phyloP scores from a whole-genome alignment of 192 early-diverging fungal genomes.

The Obelidium mucronatum region DNA sequence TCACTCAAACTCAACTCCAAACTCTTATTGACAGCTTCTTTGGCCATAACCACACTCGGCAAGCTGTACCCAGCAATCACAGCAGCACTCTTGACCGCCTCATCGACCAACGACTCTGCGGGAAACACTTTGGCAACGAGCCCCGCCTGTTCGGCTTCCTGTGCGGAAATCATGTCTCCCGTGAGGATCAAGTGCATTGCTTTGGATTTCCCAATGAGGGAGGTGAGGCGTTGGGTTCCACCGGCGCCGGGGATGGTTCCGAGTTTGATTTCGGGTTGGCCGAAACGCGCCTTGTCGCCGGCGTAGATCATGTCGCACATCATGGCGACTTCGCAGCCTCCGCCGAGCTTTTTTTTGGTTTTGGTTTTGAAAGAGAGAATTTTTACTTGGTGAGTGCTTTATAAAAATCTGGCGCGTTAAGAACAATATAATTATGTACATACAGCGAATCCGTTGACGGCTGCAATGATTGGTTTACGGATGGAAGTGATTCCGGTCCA shows the following conservation, averaged over 20 bases:
- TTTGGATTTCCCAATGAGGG: constrained; percentile 96
- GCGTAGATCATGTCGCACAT: constrained; percentile 98
- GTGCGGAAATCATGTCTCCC: constrained; percentile 82
- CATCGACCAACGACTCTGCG: constrained; percentile 83
- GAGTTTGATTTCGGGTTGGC: constrained; percentile 98
- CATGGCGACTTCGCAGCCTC: constrained; percentile 99
- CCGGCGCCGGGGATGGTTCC: constrained; percentile 92
- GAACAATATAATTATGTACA: constrained; percentile 26
- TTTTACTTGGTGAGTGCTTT: not conserved
- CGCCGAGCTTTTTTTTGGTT: constrained; percentile 71
- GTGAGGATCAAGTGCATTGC: constrained; percentile 97
- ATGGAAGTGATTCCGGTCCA: constrained; percentile 92
- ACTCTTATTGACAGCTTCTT: constrained; percentile 95
- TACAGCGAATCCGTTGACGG: constrained; percentile 97
- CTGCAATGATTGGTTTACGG: constrained; percentile 96
- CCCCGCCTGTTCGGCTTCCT: constrained; percentile 82
- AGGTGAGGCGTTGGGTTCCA: constrained; percentile 74
- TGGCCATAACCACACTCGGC: constrained; percentile 90
- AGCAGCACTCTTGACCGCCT: constrained; percentile 87
- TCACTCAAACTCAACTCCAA: constrained; percentile 86
- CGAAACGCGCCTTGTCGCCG: constrained; percentile 95
- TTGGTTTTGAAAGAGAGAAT: too few species aligned
- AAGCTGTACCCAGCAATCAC: constrained; percentile 87
- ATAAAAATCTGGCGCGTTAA: not conserved
- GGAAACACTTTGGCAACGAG: constrained; percentile 93